Conservation (phyloP, 2,329 filamentous ascomycete species). For the Aspergillus neoniger region DNA sequence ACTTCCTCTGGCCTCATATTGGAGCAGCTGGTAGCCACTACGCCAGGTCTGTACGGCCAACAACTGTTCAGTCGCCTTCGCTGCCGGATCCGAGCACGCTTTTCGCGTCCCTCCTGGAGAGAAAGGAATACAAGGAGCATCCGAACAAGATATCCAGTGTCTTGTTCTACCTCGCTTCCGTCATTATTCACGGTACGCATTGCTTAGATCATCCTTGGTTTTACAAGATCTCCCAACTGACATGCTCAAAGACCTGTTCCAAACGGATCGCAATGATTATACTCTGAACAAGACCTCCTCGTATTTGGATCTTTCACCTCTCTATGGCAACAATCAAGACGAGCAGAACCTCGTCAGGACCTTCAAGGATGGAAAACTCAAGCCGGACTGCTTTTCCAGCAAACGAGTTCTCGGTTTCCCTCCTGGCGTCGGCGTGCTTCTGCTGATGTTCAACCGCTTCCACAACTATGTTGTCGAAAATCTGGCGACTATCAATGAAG, state of each 20-base stretch:
- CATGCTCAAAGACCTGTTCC: slow-evolving; percentile 58
- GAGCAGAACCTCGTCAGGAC: slow-evolving; percentile 66
- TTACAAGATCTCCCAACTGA: slow-evolving; percentile 18
- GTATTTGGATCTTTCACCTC: slow-evolving; percentile 71
- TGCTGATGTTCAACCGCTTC: slow-evolving; percentile 70
- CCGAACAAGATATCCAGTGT: slow-evolving; percentile 73
- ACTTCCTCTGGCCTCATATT: slow-evolving; percentile 62
- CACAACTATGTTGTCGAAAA: slow-evolving; percentile 69
- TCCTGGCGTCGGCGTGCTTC: slow-evolving; percentile 65
- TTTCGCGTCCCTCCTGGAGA: slow-evolving; percentile 68
- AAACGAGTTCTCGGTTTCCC: slow-evolving; percentile 66
- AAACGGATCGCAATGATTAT: slow-evolving; percentile 64
- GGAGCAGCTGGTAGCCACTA: slow-evolving; percentile 68
- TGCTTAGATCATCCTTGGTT: neutral
- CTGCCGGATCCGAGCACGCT: slow-evolving; percentile 66
- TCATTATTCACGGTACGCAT: slow-evolving; percentile 58
- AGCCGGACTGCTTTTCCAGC: slow-evolving; percentile 70
- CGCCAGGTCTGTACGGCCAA: slow-evolving; percentile 64
- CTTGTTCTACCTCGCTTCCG: slow-evolving; percentile 72
- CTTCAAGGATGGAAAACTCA: slow-evolving; percentile 66
- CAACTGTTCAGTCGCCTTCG: slow-evolving; percentile 58
- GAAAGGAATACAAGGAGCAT: slow-evolving; percentile 64
- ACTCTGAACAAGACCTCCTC: slow-evolving; percentile 69
- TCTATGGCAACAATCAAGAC: slow-evolving; percentile 68
- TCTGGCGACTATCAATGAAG: slow-evolving; percentile 67